Percentiles rank a stretch among this genome's conserved stretches.
These are phyloP conservation scores for Tuber melanosporum DNA, from an alignment of 495 filamentous ascomycete species.

Conservation along the genomic window DNA sequence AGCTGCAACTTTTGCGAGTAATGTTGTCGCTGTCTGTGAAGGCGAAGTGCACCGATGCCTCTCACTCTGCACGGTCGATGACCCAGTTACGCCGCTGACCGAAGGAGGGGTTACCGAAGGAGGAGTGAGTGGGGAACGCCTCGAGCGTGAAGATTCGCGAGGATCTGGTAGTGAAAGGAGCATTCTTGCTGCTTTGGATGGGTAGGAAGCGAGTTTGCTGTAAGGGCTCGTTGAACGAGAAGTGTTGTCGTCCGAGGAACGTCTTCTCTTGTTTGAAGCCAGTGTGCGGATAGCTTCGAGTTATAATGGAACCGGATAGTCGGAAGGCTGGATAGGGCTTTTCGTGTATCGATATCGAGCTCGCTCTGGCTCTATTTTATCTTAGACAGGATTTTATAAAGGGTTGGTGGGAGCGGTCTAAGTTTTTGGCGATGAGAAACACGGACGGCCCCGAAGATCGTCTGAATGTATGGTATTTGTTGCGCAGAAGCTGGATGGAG, in stretches of 20 bases:
- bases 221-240: conserved; percentile 19
- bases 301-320: neutral
- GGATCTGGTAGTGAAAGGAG: conserved; percentile 38
- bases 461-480: conserved; percentile 15
- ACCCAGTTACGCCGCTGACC: conserved; percentile 37
- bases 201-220: conserved; percentile 31
- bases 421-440: conserved; percentile 19
- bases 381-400: neutral
- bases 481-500: conserved; percentile 21
- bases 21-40: conserved; percentile 29
- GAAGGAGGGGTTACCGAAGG: conserved; percentile 41
- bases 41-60: conserved; percentile 42
- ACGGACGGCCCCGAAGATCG: conserved; percentile 22
- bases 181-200: conserved; percentile 31
- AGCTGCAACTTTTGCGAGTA: conserved; percentile 38
- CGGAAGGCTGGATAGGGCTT: neutral
- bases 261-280: conserved; percentile 40
- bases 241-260: conserved; percentile 35
- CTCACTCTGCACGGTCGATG: conserved; percentile 36
- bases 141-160: conserved; percentile 29
- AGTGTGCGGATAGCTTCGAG: conserved; percentile 14
- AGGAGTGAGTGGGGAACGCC: conserved; percentile 40
- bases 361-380: neutral
- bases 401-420: neutral
- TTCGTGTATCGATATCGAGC: neutral